Evolutionary conservation across 805 yeast species (phyloP).

Genomic region (Pichia occidentalis): DNA sequence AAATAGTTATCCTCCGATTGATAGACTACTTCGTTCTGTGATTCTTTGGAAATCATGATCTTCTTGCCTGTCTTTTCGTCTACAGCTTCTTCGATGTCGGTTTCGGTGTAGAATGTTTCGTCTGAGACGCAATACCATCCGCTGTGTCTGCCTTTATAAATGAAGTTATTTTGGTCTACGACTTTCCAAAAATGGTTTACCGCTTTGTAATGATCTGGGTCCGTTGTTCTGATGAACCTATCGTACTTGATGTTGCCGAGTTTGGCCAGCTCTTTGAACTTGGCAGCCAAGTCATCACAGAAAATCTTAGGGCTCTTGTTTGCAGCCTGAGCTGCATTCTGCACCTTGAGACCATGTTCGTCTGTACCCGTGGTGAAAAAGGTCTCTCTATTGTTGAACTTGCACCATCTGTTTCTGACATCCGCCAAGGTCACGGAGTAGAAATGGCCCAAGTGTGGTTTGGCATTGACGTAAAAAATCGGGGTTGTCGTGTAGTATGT

Average conservation of each 20-base stretch:
- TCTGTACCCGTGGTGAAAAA: constrained; percentile 88
- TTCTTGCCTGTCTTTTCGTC: constrained; percentile 28
- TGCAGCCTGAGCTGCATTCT: constrained; percentile 64
- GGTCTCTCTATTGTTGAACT: constrained; percentile 35
- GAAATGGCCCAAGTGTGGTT: constrained; percentile 90
- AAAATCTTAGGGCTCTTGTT: constrained; percentile 52
- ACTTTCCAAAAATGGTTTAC: constrained; percentile 66
- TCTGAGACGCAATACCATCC: constrained; percentile 97
- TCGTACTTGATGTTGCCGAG: constrained; percentile 52
- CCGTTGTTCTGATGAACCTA: constrained; percentile 88
- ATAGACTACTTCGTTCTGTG: constrained; percentile 67
- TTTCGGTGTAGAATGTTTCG: constrained; percentile 87
- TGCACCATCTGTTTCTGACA: constrained; percentile 67
- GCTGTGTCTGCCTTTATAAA: constrained; percentile 74
- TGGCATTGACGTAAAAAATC: constrained; percentile 92
- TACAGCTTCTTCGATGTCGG: constrained; percentile 49
- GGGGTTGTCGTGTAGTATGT: constrained; percentile 70
- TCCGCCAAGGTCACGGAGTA: constrained; percentile 85
- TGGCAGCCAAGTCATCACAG: constrained; percentile 62
- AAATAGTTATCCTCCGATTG: constrained; percentile 84
- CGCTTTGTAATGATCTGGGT: constrained; percentile 61
- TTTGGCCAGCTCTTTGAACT: constrained; percentile 60
- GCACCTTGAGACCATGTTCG: constrained; percentile 93
- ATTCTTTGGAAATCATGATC: constrained; percentile 48
- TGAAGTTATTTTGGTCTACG: constrained; percentile 52